Percentiles rank a stretch among this genome's conserved stretches.
Conservation (phyloP, 78 protist species). For the Dictyostelium intermedium region DNA sequence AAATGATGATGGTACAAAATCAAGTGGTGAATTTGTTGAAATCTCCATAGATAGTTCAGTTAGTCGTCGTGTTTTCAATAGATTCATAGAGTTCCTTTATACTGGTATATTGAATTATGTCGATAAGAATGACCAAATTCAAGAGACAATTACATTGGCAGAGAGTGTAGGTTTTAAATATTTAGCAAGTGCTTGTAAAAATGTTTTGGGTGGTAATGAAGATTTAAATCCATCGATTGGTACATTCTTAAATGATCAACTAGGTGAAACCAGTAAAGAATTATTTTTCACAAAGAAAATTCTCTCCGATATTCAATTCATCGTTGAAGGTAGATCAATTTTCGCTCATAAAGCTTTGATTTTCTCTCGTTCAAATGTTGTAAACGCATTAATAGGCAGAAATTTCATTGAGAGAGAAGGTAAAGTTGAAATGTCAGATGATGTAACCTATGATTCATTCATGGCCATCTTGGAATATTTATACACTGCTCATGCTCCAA, state of each 20-base stretch:
- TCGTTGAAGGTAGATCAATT: constrained; percentile 53
- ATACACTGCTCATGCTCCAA: constrained; percentile 85
- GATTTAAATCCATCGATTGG: constrained; percentile 77
- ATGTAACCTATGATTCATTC: constrained; percentile 30
- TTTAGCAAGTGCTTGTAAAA: constrained; percentile 54
- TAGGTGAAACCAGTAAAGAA: constrained; percentile 68
- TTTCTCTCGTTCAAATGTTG: constrained; percentile 36
- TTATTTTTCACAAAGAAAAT: constrained; percentile 52
- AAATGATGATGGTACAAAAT: constrained; percentile 49
- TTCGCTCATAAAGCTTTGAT: constrained; percentile 80
- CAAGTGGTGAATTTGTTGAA: constrained; percentile 51
- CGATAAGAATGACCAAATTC: constrained; percentile 46
- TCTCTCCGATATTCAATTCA: constrained; percentile 74
- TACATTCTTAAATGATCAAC: constrained; percentile 75
- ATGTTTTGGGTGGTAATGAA: constrained; percentile 41
- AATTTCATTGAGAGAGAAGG: constrained; percentile 48
- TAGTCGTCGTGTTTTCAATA: constrained; percentile 54
- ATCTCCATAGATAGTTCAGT: not conserved
- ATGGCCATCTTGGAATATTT: constrained; percentile 79
- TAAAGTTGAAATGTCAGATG: constrained; percentile 27
- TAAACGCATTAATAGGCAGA: constrained; percentile 39
- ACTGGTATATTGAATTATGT: constrained; percentile 62
- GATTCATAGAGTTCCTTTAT: constrained; percentile 72
- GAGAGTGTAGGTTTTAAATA: constrained; percentile 24
- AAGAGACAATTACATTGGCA: constrained; percentile 40